Evolutionary conservation across 202 grass and related monocot species (phyloP), one percentile per base, ranked within the genome.

Genomic region (Zizania palustris): DNA sequence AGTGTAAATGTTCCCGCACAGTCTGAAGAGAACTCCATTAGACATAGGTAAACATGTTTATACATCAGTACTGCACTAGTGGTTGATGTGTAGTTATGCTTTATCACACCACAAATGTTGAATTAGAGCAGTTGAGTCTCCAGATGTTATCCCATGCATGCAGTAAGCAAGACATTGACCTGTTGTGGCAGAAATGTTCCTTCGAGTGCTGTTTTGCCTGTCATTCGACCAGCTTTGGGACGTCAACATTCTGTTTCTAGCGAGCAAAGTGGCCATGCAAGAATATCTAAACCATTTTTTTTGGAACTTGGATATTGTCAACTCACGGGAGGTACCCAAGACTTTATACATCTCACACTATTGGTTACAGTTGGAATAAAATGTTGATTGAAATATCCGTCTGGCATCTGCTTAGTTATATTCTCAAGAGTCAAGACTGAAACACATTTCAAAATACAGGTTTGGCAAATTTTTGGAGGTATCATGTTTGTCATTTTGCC

Each of bases 391-490:
- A 14, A 77, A 56, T 42, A 84, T 45, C 19, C 82, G 51, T 37
- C 15, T 78, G 71, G 10, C 53, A 74, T 69, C 45, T 88, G 63
- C 11, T 67, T 78, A 50, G 43, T 57, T 79, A 57, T 44, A 58
- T 70, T 16, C 41, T 65, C 13, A 12, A 34, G 44, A 67, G 59
- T 65, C 7, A 12, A 34, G 28, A 68, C 42, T 42, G 44, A 60
- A 70, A 35, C 21, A 39, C 63, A n/a, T 46, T 63, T 48, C 66
- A 18, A 73, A 45, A 50, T 77, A 56, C 82, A 98, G 95, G 95
- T 98, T 86, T 98, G n/a, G 91, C 87, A 98, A 85, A 75, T 98
- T 94, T 85, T 90, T 94, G 89, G 95, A 94, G 67, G 95, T 98
- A 37, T 98, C 91, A 43, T 85, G 87, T 53, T 80, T 94, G 80